phyloP scores from a whole-genome alignment of 805 yeast species.

The Hanseniaspora occidentalis region DNA sequence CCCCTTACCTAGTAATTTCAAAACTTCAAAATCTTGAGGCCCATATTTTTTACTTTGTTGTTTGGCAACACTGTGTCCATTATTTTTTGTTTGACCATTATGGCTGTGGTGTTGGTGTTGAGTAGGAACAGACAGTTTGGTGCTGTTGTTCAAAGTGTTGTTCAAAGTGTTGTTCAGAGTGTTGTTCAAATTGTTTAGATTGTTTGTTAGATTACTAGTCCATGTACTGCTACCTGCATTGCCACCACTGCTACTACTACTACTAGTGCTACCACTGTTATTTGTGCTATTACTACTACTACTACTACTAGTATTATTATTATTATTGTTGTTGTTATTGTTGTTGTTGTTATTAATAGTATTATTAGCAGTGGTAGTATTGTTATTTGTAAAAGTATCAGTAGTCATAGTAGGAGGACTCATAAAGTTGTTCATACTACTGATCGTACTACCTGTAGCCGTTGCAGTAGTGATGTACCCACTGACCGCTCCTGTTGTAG shows the following conservation, averaged over 20 bases:
- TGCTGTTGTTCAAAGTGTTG: not conserved
- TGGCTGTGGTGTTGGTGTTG: not conserved
- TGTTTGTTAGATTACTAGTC: not conserved
- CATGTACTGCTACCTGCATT: not conserved
- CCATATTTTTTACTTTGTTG: conserved; percentile 35
- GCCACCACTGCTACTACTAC: not conserved
- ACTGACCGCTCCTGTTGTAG: not conserved
- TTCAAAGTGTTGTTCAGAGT: not conserved
- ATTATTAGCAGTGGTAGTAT: not conserved
- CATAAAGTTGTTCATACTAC: not conserved
- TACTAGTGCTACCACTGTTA: conserved; percentile 3
- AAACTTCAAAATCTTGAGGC: conserved; percentile 88
- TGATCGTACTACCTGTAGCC: not conserved
- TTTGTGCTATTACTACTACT: conserved; percentile 1
- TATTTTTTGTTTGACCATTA: conserved; percentile 1
- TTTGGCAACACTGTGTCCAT: not conserved
- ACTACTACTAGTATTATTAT: conserved; percentile 1
- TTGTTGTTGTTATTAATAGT: not conserved
- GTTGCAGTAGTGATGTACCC: not conserved
- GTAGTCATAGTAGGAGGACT: not conserved
- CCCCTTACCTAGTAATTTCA: conserved; percentile 86
- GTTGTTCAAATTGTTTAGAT: not conserved
- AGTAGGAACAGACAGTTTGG: not conserved
- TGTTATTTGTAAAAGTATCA: not conserved
- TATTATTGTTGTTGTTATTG: conserved; percentile 2